Evolutionary conservation across 192 early-diverging fungal species (phyloP).

Genomic region (Coemansia sp.): DNA sequence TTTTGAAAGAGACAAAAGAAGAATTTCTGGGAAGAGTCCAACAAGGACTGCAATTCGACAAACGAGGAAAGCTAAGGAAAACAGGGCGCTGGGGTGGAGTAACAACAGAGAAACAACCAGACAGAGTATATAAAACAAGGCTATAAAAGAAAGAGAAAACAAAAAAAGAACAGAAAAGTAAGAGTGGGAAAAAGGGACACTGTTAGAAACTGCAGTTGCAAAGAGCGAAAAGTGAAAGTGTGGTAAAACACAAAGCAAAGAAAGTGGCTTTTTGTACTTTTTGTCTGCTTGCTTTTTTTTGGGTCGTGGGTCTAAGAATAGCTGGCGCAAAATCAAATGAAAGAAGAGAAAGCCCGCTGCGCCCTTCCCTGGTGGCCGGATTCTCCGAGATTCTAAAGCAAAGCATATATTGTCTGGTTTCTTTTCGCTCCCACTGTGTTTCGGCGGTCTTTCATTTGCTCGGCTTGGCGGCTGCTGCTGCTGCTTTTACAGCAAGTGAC

Average conservation of each 20-base stretch:
- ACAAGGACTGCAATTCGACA: background rate
- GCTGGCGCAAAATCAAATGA: too few relatives aligned
- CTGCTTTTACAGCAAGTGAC: background rate
- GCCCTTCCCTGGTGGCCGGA: background rate
- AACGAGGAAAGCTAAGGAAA: constrained; percentile 1
- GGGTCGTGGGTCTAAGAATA: too few relatives aligned
- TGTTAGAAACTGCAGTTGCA: too few relatives aligned
- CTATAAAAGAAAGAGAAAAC: constrained; percentile 7
- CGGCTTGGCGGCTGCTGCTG: background rate
- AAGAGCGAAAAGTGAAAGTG: background rate
- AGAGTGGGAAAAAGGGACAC: background rate
- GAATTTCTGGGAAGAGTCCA: background rate
- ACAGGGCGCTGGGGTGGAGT: background rate
- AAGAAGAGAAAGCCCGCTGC: too few relatives aligned
- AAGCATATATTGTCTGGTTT: background rate
- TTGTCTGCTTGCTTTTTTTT: background rate
- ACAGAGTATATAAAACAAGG: constrained; percentile 5
- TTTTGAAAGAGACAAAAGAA: background rate
- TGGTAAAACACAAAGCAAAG: background rate
- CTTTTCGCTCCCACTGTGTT: background rate
- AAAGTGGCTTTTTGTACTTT: background rate
- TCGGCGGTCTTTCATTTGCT: background rate
- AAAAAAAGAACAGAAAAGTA: background rate
- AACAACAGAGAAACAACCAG: constrained; percentile 3
- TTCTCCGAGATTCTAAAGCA: background rate